phyloP scores from a whole-genome alignment of 306 rosid genomes.

The Trifolium subterraneum region DNA sequence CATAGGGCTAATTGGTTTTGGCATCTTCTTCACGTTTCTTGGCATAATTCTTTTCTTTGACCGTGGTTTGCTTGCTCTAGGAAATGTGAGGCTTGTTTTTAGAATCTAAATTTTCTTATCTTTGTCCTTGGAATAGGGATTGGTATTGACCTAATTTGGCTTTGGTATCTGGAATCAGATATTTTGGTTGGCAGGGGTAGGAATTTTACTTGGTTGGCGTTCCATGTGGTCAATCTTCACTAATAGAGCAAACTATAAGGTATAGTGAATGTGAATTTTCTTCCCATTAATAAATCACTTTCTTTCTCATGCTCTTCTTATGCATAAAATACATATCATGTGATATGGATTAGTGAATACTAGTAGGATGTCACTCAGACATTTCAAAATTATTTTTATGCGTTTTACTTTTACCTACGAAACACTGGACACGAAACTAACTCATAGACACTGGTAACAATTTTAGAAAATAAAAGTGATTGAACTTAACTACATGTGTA shows the following conservation, averaged over 20 bases:
- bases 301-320: background rate
- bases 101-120: conserved; percentile 15
- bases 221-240: conserved; percentile 75
- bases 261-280: conserved; percentile 28
- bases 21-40: conserved; percentile 74
- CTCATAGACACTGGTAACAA: background rate
- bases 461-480: background rate
- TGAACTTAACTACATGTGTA: background rate
- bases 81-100: conserved; percentile 65
- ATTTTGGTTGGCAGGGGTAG: conserved; percentile 82
- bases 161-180: conserved; percentile 56
- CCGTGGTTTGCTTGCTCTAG: conserved; percentile 90
- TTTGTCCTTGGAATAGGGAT: background rate
- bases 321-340: background rate
- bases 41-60: conserved; percentile 85
- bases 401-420: background rate
- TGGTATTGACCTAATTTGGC: conserved; percentile 21
- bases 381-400: background rate
- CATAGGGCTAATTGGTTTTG: conserved; percentile 89
- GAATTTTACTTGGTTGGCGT: conserved; percentile 85
- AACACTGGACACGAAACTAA: background rate
- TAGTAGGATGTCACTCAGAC: background rate
- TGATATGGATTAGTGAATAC: conserved; percentile 5
- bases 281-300: background rate
- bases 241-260: conserved; percentile 76